phyloP scores from a whole-genome alignment of 2,329 filamentous ascomycete species.

The Diaporthe caulivora region DNA sequence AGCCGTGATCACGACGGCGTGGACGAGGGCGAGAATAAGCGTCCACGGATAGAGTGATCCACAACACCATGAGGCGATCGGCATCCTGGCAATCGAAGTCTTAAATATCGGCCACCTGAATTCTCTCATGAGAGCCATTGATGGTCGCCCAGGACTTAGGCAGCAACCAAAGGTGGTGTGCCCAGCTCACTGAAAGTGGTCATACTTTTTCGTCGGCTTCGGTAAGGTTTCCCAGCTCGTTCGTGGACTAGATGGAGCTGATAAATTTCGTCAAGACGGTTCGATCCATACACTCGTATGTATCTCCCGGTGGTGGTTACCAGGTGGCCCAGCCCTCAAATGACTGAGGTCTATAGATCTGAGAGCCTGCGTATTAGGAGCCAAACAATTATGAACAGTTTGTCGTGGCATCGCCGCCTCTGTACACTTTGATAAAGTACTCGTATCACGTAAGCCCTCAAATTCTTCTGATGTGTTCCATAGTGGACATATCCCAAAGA shows the following conservation, averaged over 20 bases:
- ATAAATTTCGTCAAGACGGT: not conserved
- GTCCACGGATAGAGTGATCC: conserved; percentile 58
- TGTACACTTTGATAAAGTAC: not conserved
- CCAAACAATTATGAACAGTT: not conserved
- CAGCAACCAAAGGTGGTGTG: not conserved
- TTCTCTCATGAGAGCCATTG: not conserved
- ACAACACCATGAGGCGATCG: not conserved
- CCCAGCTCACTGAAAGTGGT: not conserved
- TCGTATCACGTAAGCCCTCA: not conserved
- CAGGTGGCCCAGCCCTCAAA: not conserved
- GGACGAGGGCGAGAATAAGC: conserved; percentile 60
- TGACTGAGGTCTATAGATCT: not conserved
- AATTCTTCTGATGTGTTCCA: not conserved
- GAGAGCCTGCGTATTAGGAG: not conserved
- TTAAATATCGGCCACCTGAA: no score
- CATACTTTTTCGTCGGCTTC: not conserved
- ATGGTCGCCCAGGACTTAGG: not conserved
- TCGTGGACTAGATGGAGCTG: not conserved
- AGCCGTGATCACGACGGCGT: conserved; percentile 58
- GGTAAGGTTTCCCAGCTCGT: not conserved
- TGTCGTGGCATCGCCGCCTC: not conserved
- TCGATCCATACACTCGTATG: not conserved
- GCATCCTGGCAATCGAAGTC: not conserved
- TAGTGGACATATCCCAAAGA: no score
- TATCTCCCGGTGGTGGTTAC: not conserved